Base-by-base conservation (phyloP, 2,329 filamentous ascomycete species). In the Fusarium sacchari region DNA sequence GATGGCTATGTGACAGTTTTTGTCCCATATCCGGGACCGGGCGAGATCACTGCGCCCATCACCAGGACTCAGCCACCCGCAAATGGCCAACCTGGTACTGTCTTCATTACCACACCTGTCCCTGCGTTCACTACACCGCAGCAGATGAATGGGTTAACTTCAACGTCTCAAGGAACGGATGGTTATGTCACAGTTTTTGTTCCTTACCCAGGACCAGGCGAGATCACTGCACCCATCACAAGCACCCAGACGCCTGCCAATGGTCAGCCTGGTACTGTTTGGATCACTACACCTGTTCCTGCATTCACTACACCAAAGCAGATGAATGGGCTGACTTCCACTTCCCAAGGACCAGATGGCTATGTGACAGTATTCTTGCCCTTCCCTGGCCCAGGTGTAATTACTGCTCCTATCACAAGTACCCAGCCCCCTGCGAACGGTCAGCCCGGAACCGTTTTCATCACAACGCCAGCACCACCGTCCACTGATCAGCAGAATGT, bases 1-100 rank as follows among this genome's bases (percentile, higher is more conserved):
- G 66, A 70, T 44, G 67, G 66, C 42, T 71, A 70, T 52, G 60
- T 71, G 18, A 71, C 68, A 46, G 60, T 70, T 44, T 71, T 60
- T 11, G 22, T 69, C 24, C 67, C 68, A 10, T 71, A 70, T 36
- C 60, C 55, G 20, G 68, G 68, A 46, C 60, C 67, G 14, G 67
- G 68, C 26, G 49, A 56, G 42, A 71, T 71, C 15, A 70, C 68
- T 56, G 53, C 55, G 22, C 67, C 67, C 6, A 57, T 71, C 8
- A 71, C 67, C 39, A 66, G 60, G 18, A 70, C 60, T 13, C 44
- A 66, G 26, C 43, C 44, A 15, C 68, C 68, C 6, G 47, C 39
- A 9, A 52, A 46, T 39, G 67, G 60, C 14, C 49, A 50, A 30
- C 65, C 67, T 46, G 65, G 65, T 34, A 68, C 63, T 49, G 55